Conservation (phyloP, 2,329 filamentous ascomycete genomes). For the Alternaria alternata region DNA sequence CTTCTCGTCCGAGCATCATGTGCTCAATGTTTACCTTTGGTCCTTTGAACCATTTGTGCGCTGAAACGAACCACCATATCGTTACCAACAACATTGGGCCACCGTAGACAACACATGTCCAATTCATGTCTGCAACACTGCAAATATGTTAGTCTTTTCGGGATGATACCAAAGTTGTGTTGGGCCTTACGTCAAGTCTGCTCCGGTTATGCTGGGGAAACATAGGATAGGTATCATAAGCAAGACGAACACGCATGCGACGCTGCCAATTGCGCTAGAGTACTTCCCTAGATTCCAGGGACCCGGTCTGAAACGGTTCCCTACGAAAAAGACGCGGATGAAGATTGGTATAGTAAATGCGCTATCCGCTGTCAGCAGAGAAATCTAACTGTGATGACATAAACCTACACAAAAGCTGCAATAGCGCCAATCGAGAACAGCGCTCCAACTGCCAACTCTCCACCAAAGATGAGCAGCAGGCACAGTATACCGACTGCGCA, state of each 20-base stretch:
- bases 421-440: conserved; percentile 76
- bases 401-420: conserved; percentile 65
- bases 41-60: conserved; percentile 74
- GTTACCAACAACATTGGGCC: conserved; percentile 67
- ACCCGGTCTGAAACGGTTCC: conserved; percentile 69
- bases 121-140: conserved; percentile 67
- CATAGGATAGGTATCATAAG: conserved; percentile 75
- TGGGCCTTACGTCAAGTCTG: conserved; percentile 59
- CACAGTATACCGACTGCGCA: conserved; percentile 66
- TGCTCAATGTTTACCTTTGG: conserved; percentile 73
- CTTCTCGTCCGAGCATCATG: conserved; percentile 55
- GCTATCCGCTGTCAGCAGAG: conserved; percentile 8
- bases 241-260: conserved; percentile 67
- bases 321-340: conserved; percentile 67
- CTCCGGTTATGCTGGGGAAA: conserved; percentile 66
- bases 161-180: not conserved
- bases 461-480: conserved; percentile 71
- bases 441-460: conserved; percentile 69
- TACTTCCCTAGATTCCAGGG: conserved; percentile 73
- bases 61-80: conserved; percentile 70
- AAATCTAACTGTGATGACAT: not conserved
- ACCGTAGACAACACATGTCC: conserved; percentile 72
- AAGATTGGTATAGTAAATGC: conserved; percentile 66
- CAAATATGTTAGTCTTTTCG: conserved; percentile 19
- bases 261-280: conserved; percentile 64